Conservation (phyloP, 257 asterid genomes). For the Przewalskia tangutica region DNA sequence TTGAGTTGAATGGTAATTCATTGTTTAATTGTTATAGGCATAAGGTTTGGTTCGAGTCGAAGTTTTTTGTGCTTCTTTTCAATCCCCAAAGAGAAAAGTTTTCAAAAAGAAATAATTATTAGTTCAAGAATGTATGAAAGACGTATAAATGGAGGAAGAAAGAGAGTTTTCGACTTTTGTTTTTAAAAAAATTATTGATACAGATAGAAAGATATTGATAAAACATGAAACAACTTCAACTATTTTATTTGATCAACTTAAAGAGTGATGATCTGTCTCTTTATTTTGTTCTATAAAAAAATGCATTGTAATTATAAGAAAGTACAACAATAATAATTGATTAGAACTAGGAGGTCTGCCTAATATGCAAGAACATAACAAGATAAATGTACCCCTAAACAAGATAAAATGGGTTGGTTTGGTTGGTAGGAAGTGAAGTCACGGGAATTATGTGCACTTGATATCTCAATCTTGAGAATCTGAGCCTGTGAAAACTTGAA, state of each 20-base stretch:
- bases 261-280: background rate
- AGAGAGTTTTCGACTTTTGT: background rate
- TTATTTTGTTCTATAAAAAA: background rate
- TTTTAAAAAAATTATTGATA: background rate
- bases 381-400: background rate
- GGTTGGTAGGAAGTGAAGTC: background rate
- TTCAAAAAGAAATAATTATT: no score
- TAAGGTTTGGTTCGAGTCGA: background rate
- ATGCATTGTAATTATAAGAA: background rate
- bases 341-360: background rate
- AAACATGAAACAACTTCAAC: no score
- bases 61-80: background rate
- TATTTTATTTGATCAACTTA: no score
- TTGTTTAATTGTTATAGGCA: background rate
- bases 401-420: background rate
- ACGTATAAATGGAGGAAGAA: background rate
- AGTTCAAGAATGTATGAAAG: background rate
- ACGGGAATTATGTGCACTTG: background rate
- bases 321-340: background rate
- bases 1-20: background rate
- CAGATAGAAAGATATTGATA: no score
- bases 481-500: no score
- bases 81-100: background rate
- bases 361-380: background rate
- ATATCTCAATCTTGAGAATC: no score